These are phyloP conservation scores for Coniferiporia weirii DNA, from an alignment of 1,284 basidiomycete species.

Conservation along the genomic window DNA sequence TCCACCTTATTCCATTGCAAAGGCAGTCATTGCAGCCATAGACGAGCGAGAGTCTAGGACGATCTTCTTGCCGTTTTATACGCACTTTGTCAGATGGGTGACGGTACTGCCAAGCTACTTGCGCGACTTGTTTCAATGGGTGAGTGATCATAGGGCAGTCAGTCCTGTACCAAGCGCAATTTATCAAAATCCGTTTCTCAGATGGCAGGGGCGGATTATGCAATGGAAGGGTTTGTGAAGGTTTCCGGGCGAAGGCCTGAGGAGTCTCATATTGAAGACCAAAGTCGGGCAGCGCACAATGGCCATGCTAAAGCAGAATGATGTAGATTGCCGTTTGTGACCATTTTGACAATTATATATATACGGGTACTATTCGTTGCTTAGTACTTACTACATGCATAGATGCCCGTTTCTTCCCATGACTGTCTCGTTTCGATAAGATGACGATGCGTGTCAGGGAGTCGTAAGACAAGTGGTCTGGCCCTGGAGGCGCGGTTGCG, in stretches of 20 bases:
- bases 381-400: too few relatives aligned
- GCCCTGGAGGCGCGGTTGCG: too few relatives aligned
- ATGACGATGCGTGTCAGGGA: too few relatives aligned
- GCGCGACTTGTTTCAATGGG: conserved; percentile 68
- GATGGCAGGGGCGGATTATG: conserved; percentile 44
- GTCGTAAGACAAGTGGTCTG: too few relatives aligned
- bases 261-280: conserved; percentile 27
- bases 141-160: conserved; percentile 30
- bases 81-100: conserved; percentile 52
- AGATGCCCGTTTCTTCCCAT: too few relatives aligned
- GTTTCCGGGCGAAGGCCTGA: conserved; percentile 41
- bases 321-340: background rate
- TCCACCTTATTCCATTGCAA: conserved; percentile 69
- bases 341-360: background rate
- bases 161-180: background rate
- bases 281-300: background rate
- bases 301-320: background rate
- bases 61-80: conserved; percentile 72
- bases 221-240: conserved; percentile 44
- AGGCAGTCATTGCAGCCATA: conserved; percentile 72
- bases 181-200: conserved; percentile 30
- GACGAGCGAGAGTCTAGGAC: conserved; percentile 72
- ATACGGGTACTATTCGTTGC: background rate
- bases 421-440: too few relatives aligned
- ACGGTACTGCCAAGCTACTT: conserved; percentile 63